These are phyloP conservation scores for Schizochytrium sp. DNA, from an alignment of 108 stramenopile genomes.

Conservation along the genomic window DNA sequence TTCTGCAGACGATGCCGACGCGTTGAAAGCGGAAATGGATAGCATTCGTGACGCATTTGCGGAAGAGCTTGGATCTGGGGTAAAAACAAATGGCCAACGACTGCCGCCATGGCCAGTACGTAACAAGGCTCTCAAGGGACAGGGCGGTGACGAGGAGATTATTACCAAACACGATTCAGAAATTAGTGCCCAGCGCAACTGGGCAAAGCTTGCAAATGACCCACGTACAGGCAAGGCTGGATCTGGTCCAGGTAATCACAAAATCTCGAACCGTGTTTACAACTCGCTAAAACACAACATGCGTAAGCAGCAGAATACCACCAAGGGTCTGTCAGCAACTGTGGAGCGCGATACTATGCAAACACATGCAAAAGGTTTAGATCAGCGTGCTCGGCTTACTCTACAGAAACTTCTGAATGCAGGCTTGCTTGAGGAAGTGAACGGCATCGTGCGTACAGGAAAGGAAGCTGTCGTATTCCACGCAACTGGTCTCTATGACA, in stretches of 20 bases:
- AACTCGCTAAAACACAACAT: slow-evolving; percentile 59
- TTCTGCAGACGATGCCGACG: slow-evolving; percentile 32
- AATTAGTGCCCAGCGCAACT: background rate
- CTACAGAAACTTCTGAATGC: slow-evolving; percentile 69
- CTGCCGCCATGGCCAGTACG: slow-evolving; percentile 55
- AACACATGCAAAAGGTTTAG: slow-evolving; percentile 64
- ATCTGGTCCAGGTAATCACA: slow-evolving; percentile 33
- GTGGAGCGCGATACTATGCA: slow-evolving; percentile 52
- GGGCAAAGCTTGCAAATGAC: background rate
- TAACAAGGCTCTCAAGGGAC: slow-evolving; percentile 55
- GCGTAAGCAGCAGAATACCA: slow-evolving; percentile 33
- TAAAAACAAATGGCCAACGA: background rate
- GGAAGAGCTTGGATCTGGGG: background rate
- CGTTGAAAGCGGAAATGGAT: slow-evolving; percentile 6
- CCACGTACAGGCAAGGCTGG: background rate
- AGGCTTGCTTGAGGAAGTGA: slow-evolving; percentile 63
- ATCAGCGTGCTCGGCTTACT: slow-evolving; percentile 68
- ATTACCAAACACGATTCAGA: slow-evolving; percentile 60
- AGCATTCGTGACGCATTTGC: slow-evolving; percentile 23
- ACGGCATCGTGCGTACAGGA: slow-evolving; percentile 72
- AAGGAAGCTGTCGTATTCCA: slow-evolving; percentile 74
- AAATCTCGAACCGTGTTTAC: slow-evolving; percentile 50
- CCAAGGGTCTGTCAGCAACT: slow-evolving; percentile 33
- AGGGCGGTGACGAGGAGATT: slow-evolving; percentile 58
- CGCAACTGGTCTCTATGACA: slow-evolving; percentile 61